Evolutionary conservation across 1,139 yeast genomes (phyloP).

Genomic region (Yamadazyma diddensiae): DNA sequence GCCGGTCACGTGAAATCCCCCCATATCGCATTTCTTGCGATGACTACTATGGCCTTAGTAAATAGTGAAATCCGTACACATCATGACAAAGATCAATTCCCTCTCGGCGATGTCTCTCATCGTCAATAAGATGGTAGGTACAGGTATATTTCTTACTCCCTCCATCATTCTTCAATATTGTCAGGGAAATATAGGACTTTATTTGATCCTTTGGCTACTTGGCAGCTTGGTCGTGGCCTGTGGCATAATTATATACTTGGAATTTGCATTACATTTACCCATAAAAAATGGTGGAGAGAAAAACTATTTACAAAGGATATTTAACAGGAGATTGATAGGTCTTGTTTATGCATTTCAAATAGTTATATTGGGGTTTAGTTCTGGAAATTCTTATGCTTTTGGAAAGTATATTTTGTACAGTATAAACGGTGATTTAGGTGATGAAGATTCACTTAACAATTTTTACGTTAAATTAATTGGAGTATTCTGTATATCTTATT

Average conservation of each 20-base stretch:
- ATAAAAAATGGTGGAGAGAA: conserved; percentile 49
- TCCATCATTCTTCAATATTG: conserved; percentile 44
- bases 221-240: conserved; percentile 48
- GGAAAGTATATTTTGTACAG: conserved; percentile 48
- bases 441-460: conserved; percentile 20
- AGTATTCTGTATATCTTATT: conserved; percentile 40
- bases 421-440: conserved; percentile 20
- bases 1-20: conserved; percentile 8
- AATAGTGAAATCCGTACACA: not conserved
- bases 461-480: conserved; percentile 39
- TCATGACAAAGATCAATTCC: conserved; percentile 8
- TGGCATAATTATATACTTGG: conserved; percentile 46
- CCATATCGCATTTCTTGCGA: conserved; percentile 1
- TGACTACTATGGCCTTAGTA: not conserved
- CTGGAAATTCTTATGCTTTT: conserved; percentile 51
- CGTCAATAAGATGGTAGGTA: conserved; percentile 51
- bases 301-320: conserved; percentile 46
- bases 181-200: conserved; percentile 42
- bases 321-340: conserved; percentile 35
- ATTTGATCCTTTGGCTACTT: conserved; percentile 36
- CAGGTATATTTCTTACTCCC: conserved; percentile 51
- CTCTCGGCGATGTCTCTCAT: conserved; percentile 31
- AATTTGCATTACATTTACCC: conserved; percentile 47
- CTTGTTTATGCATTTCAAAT: conserved; percentile 47
- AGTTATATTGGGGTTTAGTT: conserved; percentile 46